phyloP scores from a whole-genome alignment of 2,329 filamentous ascomycete genomes.

The Blastomyces gilchristii region DNA sequence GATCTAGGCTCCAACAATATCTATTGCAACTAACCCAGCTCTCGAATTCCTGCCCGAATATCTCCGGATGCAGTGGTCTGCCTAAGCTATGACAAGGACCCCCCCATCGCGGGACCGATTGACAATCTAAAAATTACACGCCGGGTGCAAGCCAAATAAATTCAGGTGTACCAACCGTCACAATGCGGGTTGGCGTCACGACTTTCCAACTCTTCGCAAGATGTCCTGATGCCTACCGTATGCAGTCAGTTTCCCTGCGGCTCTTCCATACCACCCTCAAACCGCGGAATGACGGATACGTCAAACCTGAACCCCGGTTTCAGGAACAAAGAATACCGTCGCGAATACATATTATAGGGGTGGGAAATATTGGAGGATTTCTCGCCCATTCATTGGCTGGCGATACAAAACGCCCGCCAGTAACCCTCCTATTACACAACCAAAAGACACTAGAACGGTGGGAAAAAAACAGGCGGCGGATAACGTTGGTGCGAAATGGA shows the following conservation, averaged over 20 bases:
- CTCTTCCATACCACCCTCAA: background rate
- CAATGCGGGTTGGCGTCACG: background rate
- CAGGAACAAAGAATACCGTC: background rate
- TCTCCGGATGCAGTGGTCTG: background rate
- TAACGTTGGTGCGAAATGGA: conserved; percentile 31
- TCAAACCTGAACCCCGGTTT: background rate
- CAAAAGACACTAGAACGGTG: conserved; percentile 29
- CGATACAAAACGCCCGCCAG: conserved; percentile 53
- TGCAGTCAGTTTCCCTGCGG: background rate
- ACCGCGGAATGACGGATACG: background rate
- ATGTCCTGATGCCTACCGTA: background rate
- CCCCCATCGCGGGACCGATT: background rate
- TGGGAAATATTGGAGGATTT: conserved; percentile 71
- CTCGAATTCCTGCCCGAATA: background rate
- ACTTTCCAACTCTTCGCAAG: conserved; percentile 1
- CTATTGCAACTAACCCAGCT: background rate
- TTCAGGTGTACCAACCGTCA: background rate
- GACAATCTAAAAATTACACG: background rate
- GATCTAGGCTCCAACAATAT: background rate
- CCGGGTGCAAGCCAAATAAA: background rate
- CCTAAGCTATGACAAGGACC: background rate
- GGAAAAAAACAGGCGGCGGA: conserved; percentile 22
- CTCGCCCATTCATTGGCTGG: conserved; percentile 62
- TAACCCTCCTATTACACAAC: conserved; percentile 69
- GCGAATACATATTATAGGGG: conserved; percentile 64